Evolutionary conservation across 805 yeast genomes (phyloP).

Genomic region (Ogataea wickerhamii): DNA sequence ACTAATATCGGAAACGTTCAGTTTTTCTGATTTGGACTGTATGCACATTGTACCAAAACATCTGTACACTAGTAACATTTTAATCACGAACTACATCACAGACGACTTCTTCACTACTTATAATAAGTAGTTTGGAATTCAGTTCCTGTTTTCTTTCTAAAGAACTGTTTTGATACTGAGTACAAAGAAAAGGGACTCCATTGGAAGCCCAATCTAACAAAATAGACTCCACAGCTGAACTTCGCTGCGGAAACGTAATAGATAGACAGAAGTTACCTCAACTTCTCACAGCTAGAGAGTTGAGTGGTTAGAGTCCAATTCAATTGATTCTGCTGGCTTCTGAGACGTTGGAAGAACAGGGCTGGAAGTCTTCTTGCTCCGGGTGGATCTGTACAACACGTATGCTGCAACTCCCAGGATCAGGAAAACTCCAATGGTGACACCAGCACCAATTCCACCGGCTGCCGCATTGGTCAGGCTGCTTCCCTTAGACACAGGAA

Average conservation of each 20-base stretch:
- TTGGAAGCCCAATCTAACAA: too few relatives aligned
- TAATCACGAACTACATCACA: too few relatives aligned
- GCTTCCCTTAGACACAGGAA: slow-evolving; percentile 8
- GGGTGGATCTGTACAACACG: slow-evolving; percentile 19
- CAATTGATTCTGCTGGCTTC: slow-evolving; percentile 3
- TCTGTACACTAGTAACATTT: too few relatives aligned
- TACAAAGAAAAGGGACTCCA: too few relatives aligned
- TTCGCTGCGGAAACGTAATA: too few relatives aligned
- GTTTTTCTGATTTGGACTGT: not conserved
- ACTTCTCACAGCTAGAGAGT: slow-evolving; percentile 2
- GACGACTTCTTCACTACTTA: too few relatives aligned
- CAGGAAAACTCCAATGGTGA: slow-evolving; percentile 41
- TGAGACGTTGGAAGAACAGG: slow-evolving; percentile 4
- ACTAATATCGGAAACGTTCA: not conserved
- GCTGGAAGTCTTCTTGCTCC: slow-evolving; percentile 1
- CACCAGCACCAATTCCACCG: slow-evolving; percentile 54
- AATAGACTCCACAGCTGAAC: too few relatives aligned
- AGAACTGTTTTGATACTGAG: not conserved
- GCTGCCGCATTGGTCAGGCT: slow-evolving; percentile 39
- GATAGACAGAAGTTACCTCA: not conserved
- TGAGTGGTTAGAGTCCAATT: slow-evolving; percentile 5
- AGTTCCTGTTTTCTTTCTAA: too few relatives aligned
- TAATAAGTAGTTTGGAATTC: too few relatives aligned
- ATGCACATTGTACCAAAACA: too few relatives aligned
- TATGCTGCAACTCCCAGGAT: slow-evolving; percentile 31